phyloP scores from a whole-genome alignment of 2,329 filamentous ascomycete species.

The Biscogniauxia mediterranea region DNA sequence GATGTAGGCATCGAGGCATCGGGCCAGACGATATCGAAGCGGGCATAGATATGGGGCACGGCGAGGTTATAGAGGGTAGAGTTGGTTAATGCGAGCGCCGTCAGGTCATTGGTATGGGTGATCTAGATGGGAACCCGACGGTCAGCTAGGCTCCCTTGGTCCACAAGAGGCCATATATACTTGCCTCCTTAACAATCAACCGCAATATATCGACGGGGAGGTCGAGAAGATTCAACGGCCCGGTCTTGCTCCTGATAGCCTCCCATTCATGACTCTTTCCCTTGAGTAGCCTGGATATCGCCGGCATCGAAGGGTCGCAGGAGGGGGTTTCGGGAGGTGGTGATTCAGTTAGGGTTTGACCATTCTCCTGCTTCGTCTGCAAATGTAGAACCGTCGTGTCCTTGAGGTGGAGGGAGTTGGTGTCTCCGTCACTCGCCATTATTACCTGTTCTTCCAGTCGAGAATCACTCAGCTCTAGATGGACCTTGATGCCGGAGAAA shows the following conservation, averaged over 20 bases:
- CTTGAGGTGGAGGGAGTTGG: conserved; percentile 16
- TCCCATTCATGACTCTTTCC: conserved; percentile 66
- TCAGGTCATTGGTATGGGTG: conserved; percentile 78
- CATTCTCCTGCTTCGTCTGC: conserved; percentile 20
- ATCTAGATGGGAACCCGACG: conserved; percentile 48
- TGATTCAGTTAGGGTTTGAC: conserved; percentile 15
- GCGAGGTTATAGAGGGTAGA: conserved; percentile 73
- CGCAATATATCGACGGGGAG: conserved; percentile 76
- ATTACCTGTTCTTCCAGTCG: conserved; percentile 6
- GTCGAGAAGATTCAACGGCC: conserved; percentile 66
- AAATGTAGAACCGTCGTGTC: conserved; percentile 14
- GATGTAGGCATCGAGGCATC: conserved; percentile 64
- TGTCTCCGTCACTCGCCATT: conserved; percentile 25
- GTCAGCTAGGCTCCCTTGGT: conserved; percentile 2
- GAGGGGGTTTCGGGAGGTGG: conserved; percentile 19
- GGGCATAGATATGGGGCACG: conserved; percentile 77
- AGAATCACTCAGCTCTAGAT: conserved; percentile 7
- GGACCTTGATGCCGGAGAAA: conserved; percentile 13
- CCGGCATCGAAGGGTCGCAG: conserved; percentile 21
- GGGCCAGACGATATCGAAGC: conserved; percentile 88
- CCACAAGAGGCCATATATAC: conserved; percentile 19
- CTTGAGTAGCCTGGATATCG: conserved; percentile 46
- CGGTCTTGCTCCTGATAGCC: conserved; percentile 56
- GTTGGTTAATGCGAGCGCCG: conserved; percentile 73
- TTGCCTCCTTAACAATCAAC: conserved; percentile 75